Evolutionary conservation across 164 flowering plant species (phyloP).

Genomic region (Magnolia changhungtana): DNA sequence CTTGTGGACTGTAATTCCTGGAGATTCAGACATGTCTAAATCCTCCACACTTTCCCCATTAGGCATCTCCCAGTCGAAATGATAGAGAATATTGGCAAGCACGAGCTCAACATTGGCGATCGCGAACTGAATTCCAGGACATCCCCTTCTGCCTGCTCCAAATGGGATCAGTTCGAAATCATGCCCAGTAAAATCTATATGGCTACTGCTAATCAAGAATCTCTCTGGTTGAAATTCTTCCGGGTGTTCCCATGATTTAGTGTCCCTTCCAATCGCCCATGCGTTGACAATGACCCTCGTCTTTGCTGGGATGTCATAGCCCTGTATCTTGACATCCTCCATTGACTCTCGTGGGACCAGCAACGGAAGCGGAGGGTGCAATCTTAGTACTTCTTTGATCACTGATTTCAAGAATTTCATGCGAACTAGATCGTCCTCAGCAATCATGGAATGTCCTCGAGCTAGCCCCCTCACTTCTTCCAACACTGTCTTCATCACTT

Average conservation of each 20-base stretch:
- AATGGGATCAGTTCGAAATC: conserved; percentile 11
- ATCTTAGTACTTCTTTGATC: conserved; percentile 16
- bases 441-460: conserved; percentile 11
- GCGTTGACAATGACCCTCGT: conserved; percentile 15
- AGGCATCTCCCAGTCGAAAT: conserved; percentile 27
- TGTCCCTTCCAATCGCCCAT: conserved; percentile 19
- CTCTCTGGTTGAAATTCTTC: conserved; percentile 10
- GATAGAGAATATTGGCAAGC: conserved; percentile 52
- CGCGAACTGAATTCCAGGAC: conserved; percentile 10
- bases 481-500: conserved; percentile 26
- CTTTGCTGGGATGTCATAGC: conserved; percentile 11
- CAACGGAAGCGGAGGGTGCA: conserved; percentile 13
- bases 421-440: conserved; percentile 22
- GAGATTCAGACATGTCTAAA: conserved; percentile 60
- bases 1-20: conserved; percentile 67
- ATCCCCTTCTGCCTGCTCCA: conserved; percentile 15
- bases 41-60: conserved; percentile 72
- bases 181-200: conserved; percentile 7
- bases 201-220: conserved; percentile 2
- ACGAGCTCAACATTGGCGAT: neutral
- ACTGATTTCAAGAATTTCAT: conserved; percentile 30
- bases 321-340: neutral
- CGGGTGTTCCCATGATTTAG: conserved; percentile 9
- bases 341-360: conserved; percentile 7
- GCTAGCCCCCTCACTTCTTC: conserved; percentile 17